A percentile compares a stretch with the other conserved stretches of the same genome.
These are phyloP conservation scores for Aphanomyces invadans DNA, from an alignment of 352 stramenopile species.

Conservation along the genomic window DNA sequence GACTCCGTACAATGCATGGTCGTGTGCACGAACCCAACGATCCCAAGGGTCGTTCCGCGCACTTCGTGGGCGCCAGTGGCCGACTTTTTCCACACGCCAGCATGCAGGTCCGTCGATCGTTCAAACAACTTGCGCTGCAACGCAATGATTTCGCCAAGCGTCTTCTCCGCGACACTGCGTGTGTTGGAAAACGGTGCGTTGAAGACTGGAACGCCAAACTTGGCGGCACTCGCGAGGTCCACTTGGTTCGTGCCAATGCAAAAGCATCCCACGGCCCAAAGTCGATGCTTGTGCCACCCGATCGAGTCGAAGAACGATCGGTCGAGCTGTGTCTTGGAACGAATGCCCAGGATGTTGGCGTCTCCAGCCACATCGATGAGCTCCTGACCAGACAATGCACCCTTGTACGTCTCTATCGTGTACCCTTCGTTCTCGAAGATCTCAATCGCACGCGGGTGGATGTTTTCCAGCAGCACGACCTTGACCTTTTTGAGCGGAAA, in stretches of 20 bases:
- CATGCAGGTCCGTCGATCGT: conserved; percentile 66
- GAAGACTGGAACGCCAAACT: conserved; percentile 66
- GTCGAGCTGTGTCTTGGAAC: conserved; percentile 76
- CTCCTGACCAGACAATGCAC: conserved; percentile 59
- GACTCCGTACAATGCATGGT: too few relatives aligned
- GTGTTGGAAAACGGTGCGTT: conserved; percentile 84
- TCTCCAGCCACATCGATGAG: conserved; percentile 65
- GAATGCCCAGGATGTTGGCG: conserved; percentile 69
- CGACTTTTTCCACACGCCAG: conserved; percentile 73
- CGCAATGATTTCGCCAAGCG: conserved; percentile 68
- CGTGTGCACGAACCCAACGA: conserved; percentile 46
- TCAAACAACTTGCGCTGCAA: conserved; percentile 77
- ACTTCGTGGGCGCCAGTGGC: conserved; percentile 72
- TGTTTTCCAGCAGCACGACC: conserved; percentile 78
- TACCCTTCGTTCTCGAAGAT: conserved; percentile 76
- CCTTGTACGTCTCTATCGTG: conserved; percentile 70
- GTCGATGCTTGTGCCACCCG: conserved; percentile 66
- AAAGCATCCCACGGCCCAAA: conserved; percentile 76
- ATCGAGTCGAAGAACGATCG: conserved; percentile 66
- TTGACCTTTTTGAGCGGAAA: conserved; percentile 77
- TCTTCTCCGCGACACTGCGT: conserved; percentile 79
- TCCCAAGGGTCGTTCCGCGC: conserved; percentile 68
- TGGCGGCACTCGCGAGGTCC: conserved; percentile 46
- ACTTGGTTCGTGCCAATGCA: conserved; percentile 83
- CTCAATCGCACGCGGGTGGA: conserved; percentile 64